These are phyloP conservation scores for Penicillium herquei DNA, from an alignment of 495 filamentous ascomycete genomes.

Conservation along the genomic window DNA sequence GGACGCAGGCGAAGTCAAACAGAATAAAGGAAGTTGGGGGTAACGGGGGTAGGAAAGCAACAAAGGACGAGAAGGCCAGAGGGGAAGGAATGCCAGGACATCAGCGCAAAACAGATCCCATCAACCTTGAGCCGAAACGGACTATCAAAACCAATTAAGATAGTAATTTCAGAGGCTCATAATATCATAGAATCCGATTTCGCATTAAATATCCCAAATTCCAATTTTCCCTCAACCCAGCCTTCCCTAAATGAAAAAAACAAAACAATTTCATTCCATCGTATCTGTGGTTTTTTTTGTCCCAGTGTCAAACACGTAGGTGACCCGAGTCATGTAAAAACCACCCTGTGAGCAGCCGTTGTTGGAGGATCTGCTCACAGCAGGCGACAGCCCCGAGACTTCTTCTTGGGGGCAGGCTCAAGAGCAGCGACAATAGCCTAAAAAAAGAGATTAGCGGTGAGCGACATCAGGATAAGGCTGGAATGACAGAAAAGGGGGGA, in stretches of 20 bases:
- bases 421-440: constrained; percentile 89
- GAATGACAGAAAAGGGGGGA: not conserved
- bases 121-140: constrained; percentile 15
- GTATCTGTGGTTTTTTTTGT: constrained; percentile 22
- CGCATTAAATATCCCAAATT: constrained; percentile 17
- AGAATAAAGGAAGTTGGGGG: constrained; percentile 12
- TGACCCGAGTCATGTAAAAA: constrained; percentile 9
- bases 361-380: constrained; percentile 26
- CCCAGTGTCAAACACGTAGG: not conserved
- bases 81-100: not conserved
- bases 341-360: constrained; percentile 16
- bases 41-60: constrained; percentile 3
- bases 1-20: constrained; percentile 15
- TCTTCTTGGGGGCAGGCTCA: constrained; percentile 77
- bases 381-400: constrained; percentile 46
- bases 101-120: constrained; percentile 1
- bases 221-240: constrained; percentile 13
- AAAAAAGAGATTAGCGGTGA: constrained; percentile 9
- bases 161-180: constrained; percentile 23
- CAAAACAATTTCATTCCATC: constrained; percentile 31
- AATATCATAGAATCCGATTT: constrained; percentile 11
- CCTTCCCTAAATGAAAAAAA: constrained; percentile 21
- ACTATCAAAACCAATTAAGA: constrained; percentile 20
- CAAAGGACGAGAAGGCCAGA: not conserved
- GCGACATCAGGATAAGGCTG: not conserved